phyloP scores from a whole-genome alignment of 75 land plant genomes.

The Chamaecyparis obtusa region DNA sequence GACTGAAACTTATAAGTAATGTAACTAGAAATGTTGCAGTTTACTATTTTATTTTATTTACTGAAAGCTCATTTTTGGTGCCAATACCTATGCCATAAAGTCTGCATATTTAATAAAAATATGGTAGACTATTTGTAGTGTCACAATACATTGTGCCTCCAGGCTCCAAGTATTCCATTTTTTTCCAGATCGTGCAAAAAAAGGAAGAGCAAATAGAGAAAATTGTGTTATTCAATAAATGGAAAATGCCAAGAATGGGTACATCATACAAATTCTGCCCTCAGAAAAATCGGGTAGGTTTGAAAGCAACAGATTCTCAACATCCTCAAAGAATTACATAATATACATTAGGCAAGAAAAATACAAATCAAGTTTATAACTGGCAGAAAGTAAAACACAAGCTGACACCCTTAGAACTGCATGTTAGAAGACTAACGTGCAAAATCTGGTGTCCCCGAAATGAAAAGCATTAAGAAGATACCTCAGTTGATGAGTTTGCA shows the following conservation, averaged over 20 bases:
- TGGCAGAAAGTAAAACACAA: not conserved
- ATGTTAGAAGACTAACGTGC: not conserved
- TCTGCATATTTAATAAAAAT: not conserved
- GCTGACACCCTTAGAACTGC: not conserved
- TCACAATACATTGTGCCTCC: not conserved
- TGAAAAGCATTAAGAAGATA: not conserved
- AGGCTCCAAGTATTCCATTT: not conserved
- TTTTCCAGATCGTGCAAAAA: not conserved
- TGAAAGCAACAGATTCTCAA: conserved; percentile 6
- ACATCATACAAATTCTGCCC: not conserved
- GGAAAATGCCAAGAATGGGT: not conserved
- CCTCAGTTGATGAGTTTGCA: not conserved
- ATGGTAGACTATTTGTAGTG: not conserved
- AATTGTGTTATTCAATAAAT: conserved; percentile 8
- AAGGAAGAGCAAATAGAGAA: not conserved
- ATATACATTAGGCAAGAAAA: conserved; percentile 6
- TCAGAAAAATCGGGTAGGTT: not conserved
- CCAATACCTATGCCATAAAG: not conserved
- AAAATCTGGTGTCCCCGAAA: not conserved
- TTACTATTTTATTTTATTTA: not conserved
- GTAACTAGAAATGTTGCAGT: not conserved
- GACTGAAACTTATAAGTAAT: not conserved
- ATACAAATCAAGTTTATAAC: not conserved
- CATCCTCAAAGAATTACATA: not conserved
- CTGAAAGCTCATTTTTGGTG: not conserved